Base-by-base conservation (phyloP, 768 basidiomycete genomes). In the Kwoniella bestiolae region DNA sequence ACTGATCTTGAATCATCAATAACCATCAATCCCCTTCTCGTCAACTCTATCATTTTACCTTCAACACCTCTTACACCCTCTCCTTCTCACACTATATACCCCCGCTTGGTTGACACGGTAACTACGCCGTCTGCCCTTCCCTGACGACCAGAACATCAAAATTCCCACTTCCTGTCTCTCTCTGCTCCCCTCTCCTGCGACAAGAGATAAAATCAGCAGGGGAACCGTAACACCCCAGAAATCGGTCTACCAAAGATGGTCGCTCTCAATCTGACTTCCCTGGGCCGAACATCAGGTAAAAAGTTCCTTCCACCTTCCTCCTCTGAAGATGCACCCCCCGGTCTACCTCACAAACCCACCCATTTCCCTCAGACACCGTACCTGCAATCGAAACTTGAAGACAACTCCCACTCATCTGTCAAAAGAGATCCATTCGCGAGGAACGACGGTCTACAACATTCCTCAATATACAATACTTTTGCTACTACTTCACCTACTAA, bases 341-440 rank as follows among this genome's bases (percentile, higher is more conserved):
- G 28, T 34, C 41, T 52, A 47, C 21, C 34, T 23, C 29, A 56
- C 16, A 56, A 56, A 50, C 63, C 63, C n/a, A 56, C 63, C 3
- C 63, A 65, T 58, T 65, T 65, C 63, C 63, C 63, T 32, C 55
- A 56, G 21, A 65, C 63, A 16, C 63, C 63, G 14, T 65, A 50
- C 23, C n/a, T 65, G 21, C 63, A 65, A 31, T 41, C 60, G 18
- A 32, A 51, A 16, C 8, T 61, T 25, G 60, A 52, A 21, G 58
- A 60, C 50, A 60, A 32, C 29, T 14, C n/a, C 50, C 49, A 32
- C 29, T 14, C n/a, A 14, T 32, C 31, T 12, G 26, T 41, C 16
- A 38, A 49, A 34, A 38, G 31, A 34, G 58, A 60, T 35, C 58
- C 58, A 8, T 60, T 60, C 23, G 58, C 58, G 26, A 49, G 58